Conservation (phyloP, 177 flowering plant species). For the Vitis hybrid region DNA sequence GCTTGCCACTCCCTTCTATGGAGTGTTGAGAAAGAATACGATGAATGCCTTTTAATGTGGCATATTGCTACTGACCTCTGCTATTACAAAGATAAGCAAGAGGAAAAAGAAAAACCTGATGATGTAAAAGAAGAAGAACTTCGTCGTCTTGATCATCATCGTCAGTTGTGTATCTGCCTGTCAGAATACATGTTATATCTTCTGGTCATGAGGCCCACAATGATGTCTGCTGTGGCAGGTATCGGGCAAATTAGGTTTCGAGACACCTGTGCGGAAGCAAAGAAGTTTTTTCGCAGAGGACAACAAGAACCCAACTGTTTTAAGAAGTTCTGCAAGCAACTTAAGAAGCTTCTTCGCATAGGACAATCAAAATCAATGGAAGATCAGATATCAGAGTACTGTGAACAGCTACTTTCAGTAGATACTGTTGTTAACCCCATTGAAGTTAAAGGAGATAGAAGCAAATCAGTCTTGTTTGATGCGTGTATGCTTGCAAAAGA, state of each 20-base stretch:
- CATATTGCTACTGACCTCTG: too few relatives aligned
- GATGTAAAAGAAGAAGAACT: not conserved
- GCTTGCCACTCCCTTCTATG: too few relatives aligned
- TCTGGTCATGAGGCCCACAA: conserved; percentile 22
- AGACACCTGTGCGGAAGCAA: conserved; percentile 35
- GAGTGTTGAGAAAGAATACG: too few relatives aligned
- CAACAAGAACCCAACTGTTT: not conserved
- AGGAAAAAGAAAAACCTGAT: not conserved
- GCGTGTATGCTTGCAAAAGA: conserved; percentile 5
- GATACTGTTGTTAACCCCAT: too few relatives aligned
- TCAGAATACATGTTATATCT: conserved; percentile 39
- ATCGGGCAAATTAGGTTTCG: conserved; percentile 22
- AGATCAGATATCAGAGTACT: too few relatives aligned
- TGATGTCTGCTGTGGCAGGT: conserved; percentile 26
- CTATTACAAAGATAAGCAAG: too few relatives aligned
- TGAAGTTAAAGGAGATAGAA: not conserved
- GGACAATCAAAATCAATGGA: too few relatives aligned
- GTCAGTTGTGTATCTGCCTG: conserved; percentile 3
- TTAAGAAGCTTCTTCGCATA: too few relatives aligned
- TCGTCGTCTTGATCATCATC: not conserved
- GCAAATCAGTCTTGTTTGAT: conserved; percentile 14
- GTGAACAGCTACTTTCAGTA: too few relatives aligned
- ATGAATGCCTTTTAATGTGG: too few relatives aligned
- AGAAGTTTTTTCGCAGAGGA: conserved; percentile 10
- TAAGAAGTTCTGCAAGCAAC: too few relatives aligned